These are phyloP conservation scores for Leptographium flavum DNA, from an alignment of 2,329 filamentous ascomycete species.

Conservation along the genomic window DNA sequence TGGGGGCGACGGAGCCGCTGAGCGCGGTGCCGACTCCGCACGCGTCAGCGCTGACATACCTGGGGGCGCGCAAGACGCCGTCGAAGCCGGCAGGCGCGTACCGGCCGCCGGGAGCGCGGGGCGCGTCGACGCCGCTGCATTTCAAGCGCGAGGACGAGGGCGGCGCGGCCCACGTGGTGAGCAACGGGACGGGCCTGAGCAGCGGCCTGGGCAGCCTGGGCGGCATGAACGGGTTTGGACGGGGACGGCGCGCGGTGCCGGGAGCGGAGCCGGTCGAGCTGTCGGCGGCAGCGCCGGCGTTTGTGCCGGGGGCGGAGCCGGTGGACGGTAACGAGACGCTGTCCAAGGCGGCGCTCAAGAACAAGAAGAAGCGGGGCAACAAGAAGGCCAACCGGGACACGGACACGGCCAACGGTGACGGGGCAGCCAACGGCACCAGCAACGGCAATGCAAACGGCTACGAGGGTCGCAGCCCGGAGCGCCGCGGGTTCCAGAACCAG, in stretches of 20 bases:
- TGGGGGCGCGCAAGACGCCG: conserved; percentile 80
- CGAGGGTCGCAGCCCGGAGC: conserved; percentile 51
- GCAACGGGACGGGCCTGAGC: conserved; percentile 57
- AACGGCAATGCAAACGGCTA: neutral
- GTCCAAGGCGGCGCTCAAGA: conserved; percentile 79
- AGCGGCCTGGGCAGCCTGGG: conserved; percentile 23
- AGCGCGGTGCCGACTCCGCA: conserved; percentile 64
- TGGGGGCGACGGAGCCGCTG: conserved; percentile 52
- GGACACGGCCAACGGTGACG: conserved; percentile 17
- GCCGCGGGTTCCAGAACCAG: conserved; percentile 26
- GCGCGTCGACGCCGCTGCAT: conserved; percentile 73
- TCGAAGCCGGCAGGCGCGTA: conserved; percentile 97
- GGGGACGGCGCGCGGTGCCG: conserved; percentile 63
- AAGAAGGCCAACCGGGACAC: conserved; percentile 83
- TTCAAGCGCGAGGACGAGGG: conserved; percentile 98
- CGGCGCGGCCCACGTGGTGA: conserved; percentile 65
- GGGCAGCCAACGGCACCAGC: neutral
- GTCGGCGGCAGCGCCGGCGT: conserved; percentile 47
- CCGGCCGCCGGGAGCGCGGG: conserved; percentile 83
- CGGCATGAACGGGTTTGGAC: conserved; percentile 66
- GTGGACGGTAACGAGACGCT: conserved; percentile 57
- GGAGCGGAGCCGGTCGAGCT: conserved; percentile 64
- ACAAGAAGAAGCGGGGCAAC: conserved; percentile 92
- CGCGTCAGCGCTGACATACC: conserved; percentile 64
- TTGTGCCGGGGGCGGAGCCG: conserved; percentile 31